Evolutionary conservation across 2,329 filamentous ascomycete genomes (phyloP).

Genomic region (Beauveria sp.): DNA sequence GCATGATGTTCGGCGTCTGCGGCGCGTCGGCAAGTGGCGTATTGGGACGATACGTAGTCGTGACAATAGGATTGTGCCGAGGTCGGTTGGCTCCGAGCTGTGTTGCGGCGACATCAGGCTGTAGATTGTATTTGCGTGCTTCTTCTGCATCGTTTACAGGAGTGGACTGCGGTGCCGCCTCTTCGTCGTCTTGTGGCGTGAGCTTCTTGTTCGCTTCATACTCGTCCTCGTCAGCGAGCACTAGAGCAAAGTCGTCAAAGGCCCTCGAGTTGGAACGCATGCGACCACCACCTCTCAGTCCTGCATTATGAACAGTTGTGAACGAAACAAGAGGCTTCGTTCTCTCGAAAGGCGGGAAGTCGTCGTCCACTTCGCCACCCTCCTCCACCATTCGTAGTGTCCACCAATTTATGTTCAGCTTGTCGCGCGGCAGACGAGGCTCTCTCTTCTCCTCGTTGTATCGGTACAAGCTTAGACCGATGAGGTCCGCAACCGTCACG

Average conservation of each 20-base stretch:
- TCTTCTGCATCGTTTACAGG: conserved; percentile 15
- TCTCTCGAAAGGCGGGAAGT: conserved; percentile 71
- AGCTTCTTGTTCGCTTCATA: conserved; percentile 60
- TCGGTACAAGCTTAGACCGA: conserved; percentile 69
- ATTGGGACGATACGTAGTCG: conserved; percentile 50
- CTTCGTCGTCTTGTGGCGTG: conserved; percentile 59
- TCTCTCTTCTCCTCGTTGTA: conserved; percentile 71
- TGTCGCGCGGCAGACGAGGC: conserved; percentile 55
- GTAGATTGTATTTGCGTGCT: conserved; percentile 18
- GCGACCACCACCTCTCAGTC: conserved; percentile 53
- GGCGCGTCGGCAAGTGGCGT: conserved; percentile 49
- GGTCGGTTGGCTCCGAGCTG: conserved; percentile 26
- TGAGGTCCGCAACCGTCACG: conserved; percentile 71
- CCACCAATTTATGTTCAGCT: conserved; percentile 75
- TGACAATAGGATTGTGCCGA: conserved; percentile 52
- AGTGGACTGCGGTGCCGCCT: conserved; percentile 22
- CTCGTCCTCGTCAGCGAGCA: conserved; percentile 61
- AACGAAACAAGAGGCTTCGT: conserved; percentile 70
- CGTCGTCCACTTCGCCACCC: conserved; percentile 76
- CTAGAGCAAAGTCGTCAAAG: conserved; percentile 76
- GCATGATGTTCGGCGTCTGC: conserved; percentile 34
- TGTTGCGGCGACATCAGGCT: conserved; percentile 24
- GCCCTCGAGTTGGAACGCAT: conserved; percentile 64
- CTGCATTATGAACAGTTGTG: conserved; percentile 75
- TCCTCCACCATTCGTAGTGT: conserved; percentile 77